A percentile compares a stretch with the other conserved stretches of the same genome.
Conservation (phyloP, 2,329 filamentous ascomycete genomes). For the Colletotrichum liriopes region DNA sequence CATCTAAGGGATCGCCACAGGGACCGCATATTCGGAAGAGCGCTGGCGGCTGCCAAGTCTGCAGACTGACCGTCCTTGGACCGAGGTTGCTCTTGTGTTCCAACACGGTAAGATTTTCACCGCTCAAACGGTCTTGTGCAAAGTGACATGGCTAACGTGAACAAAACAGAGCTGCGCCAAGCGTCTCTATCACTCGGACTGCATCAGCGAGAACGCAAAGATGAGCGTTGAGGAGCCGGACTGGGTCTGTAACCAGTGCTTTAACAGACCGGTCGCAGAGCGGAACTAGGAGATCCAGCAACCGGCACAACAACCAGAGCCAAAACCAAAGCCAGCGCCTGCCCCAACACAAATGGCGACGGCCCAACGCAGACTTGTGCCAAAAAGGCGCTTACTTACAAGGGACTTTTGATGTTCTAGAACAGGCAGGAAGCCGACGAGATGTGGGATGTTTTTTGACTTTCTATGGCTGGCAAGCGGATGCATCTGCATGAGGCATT, state of each 20-base stretch:
- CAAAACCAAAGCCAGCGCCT: neutral
- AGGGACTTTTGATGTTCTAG: neutral
- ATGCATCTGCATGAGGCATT: slow-evolving; percentile 34
- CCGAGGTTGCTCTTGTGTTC: slow-evolving; percentile 65
- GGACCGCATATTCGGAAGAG: slow-evolving; percentile 59
- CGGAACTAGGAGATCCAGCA: slow-evolving; percentile 21
- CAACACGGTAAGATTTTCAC: slow-evolving; percentile 60
- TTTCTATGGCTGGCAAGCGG: slow-evolving; percentile 22
- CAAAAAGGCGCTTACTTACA: slow-evolving; percentile 6
- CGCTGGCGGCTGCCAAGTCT: slow-evolving; percentile 63
- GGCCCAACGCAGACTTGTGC: neutral
- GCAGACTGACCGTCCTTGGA: slow-evolving; percentile 64
- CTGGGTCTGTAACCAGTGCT: slow-evolving; percentile 41
- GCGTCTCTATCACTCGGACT: slow-evolving; percentile 66
- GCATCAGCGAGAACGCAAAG: slow-evolving; percentile 52
- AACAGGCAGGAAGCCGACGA: neutral
- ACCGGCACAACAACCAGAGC: neutral
- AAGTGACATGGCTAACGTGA: neutral
- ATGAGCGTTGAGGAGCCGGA: slow-evolving; percentile 54
- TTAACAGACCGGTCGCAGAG: slow-evolving; percentile 9
- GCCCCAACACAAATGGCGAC: neutral
- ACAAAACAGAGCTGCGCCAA: slow-evolving; percentile 57
- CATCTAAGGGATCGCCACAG: slow-evolving; percentile 50
- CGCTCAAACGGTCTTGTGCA: neutral
- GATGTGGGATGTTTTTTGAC: neutral